Conservation (phyloP, 805 yeast species). For the Candida krabiensis region DNA sequence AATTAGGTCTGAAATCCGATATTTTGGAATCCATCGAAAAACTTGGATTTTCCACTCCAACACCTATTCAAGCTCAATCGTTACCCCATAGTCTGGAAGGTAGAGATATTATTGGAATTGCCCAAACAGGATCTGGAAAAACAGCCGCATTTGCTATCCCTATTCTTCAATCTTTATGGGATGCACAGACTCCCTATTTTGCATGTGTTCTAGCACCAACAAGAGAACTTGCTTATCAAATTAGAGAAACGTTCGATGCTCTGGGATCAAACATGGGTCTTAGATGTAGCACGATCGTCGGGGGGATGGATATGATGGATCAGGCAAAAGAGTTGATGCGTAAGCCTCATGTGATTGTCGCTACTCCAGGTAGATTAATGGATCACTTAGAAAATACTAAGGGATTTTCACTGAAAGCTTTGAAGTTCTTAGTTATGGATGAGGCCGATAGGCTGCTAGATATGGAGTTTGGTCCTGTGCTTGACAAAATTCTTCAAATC, state of each 20-base stretch:
- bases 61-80: slow-evolving; percentile 90
- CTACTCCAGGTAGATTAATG: slow-evolving; percentile 87
- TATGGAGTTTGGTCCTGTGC: slow-evolving; percentile 94
- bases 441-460: slow-evolving; percentile 96
- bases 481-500: slow-evolving; percentile 79
- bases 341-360: slow-evolving; percentile 92
- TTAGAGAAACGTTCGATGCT: slow-evolving; percentile 93
- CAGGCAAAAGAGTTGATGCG: slow-evolving; percentile 93
- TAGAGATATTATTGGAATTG: slow-evolving; percentile 91
- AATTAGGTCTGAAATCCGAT: slow-evolving; percentile 71
- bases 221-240: slow-evolving; percentile 82
- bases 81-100: slow-evolving; percentile 91
- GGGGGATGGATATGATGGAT: slow-evolving; percentile 98
- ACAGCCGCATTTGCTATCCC: slow-evolving; percentile 99
- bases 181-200: slow-evolving; percentile 82
- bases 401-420: slow-evolving; percentile 77
- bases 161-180: slow-evolving; percentile 85
- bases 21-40: slow-evolving; percentile 75
- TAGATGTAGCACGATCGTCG: slow-evolving; percentile 85
- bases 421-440: slow-evolving; percentile 87
- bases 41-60: slow-evolving; percentile 77
- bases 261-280: slow-evolving; percentile 90
- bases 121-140: slow-evolving; percentile 97
- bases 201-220: slow-evolving; percentile 89
- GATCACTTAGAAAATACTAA: slow-evolving; percentile 93